phyloP scores from a whole-genome alignment of 371 early-diverging fungal species.

The Syncephalastrum racemosum region DNA sequence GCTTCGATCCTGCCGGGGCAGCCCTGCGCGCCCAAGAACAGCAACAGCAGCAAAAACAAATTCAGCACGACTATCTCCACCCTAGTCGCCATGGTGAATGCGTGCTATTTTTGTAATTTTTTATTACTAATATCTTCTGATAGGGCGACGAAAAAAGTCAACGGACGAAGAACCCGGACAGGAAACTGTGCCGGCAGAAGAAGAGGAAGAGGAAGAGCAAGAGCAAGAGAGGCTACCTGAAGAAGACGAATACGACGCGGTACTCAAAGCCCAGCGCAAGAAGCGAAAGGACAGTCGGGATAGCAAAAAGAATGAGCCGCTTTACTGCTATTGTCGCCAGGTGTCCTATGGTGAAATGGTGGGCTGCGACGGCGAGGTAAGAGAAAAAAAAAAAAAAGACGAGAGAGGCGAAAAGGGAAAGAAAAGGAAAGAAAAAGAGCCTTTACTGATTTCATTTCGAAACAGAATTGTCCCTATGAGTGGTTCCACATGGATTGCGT shows the following conservation, averaged over 20 bases:
- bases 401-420: too few species aligned
- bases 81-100: background rate
- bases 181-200: slow-evolving; percentile 1
- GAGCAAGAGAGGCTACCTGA: slow-evolving; percentile 6
- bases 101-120: too few species aligned
- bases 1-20: slow-evolving; percentile 26
- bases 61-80: too few species aligned
- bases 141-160: too few species aligned
- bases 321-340: slow-evolving; percentile 92
- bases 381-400: slow-evolving; percentile 3
- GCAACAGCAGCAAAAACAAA: too few species aligned
- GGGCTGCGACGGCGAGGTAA: slow-evolving; percentile 91
- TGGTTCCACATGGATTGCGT: slow-evolving; percentile 98
- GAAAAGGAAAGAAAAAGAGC: background rate
- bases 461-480: slow-evolving; percentile 64
- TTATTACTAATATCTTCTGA: too few species aligned
- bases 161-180: too few species aligned
- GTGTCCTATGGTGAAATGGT: slow-evolving; percentile 98
- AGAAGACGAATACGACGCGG: slow-evolving; percentile 6
- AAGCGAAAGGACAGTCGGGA: slow-evolving; percentile 38
- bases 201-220: slow-evolving; percentile 22
- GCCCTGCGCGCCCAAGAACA: slow-evolving; percentile 14
- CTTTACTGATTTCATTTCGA: background rate
- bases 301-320: slow-evolving; percentile 68
- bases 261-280: slow-evolving; percentile 24